Evolutionary conservation across 805 yeast genomes (phyloP).

Genomic region (Kodamaea fukazawae): DNA sequence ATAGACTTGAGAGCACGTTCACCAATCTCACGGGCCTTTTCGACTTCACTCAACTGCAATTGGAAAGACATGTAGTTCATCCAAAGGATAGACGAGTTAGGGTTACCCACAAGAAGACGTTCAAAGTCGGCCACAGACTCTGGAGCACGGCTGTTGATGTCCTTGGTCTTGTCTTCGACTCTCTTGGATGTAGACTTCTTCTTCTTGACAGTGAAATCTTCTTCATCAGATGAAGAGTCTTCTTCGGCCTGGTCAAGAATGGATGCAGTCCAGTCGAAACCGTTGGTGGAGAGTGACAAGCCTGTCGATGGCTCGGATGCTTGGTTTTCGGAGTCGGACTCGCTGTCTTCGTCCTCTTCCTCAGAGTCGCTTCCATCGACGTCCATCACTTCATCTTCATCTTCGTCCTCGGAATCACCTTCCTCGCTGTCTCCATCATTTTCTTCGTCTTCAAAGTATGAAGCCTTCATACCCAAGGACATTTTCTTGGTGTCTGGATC

Average conservation of each 20-base stretch:
- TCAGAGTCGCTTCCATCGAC: conserved; percentile 23
- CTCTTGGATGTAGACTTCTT: conserved; percentile 47
- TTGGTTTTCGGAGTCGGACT: conserved; percentile 12
- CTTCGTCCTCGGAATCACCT: conserved; percentile 29
- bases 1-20: conserved; percentile 90
- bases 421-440: conserved; percentile 23
- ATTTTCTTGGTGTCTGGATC: conserved; percentile 67
- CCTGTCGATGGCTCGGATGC: conserved; percentile 16
- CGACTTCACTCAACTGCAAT: conserved; percentile 88
- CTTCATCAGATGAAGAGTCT: conserved; percentile 53
- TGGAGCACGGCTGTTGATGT: conserved; percentile 79
- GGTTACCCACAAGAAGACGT: conserved; percentile 85
- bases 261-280: conserved; percentile 95
- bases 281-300: conserved; percentile 73
- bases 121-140: conserved; percentile 92
- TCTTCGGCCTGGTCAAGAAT: conserved; percentile 77
- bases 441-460: conserved; percentile 58
- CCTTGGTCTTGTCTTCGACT: conserved; percentile 81
- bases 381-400: conserved; percentile 31
- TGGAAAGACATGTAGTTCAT: conserved; percentile 99
- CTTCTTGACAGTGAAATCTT: conserved; percentile 52
- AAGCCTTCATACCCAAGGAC: conserved; percentile 92
- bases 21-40: conserved; percentile 90
- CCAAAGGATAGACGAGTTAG: conserved; percentile 92
- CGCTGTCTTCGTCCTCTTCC: conserved; percentile 23